phyloP scores from a whole-genome alignment of 2,329 filamentous ascomycete genomes.

The Nannizziopsis arthrosporioides region DNA sequence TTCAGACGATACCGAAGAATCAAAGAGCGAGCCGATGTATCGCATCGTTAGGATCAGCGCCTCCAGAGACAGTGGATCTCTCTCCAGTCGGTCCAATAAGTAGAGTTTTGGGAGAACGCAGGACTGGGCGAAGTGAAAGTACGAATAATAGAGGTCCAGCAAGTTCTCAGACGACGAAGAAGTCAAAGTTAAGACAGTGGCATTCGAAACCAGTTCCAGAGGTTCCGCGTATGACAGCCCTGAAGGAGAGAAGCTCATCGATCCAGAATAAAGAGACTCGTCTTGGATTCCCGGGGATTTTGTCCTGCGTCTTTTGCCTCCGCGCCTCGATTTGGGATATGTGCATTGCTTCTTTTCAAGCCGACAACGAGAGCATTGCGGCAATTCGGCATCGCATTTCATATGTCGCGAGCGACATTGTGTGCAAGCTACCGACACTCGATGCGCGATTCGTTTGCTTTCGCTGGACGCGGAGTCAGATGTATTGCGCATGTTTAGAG shows the following conservation, averaged over 20 bases:
- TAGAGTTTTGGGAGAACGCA: constrained; percentile 20
- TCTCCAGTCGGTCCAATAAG: constrained; percentile 10
- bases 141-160: constrained; percentile 22
- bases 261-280: background rate
- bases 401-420: constrained; percentile 32
- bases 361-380: constrained; percentile 34
- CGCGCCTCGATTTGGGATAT: constrained; percentile 40
- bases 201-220: background rate
- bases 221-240: background rate
- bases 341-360: constrained; percentile 35
- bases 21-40: constrained; percentile 21
- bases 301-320: constrained; percentile 22
- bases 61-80: constrained; percentile 12
- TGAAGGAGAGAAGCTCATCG: background rate
- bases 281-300: background rate
- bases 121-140: constrained; percentile 25
- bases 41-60: constrained; percentile 22
- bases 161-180: constrained; percentile 4
- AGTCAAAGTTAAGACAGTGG: background rate
- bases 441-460: constrained; percentile 1
- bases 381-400: constrained; percentile 38
- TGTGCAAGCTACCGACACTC: constrained; percentile 19
- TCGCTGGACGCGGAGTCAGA: background rate
- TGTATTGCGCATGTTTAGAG: background rate
- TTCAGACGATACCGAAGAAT: constrained; percentile 4